Base-by-base conservation (phyloP, 1,284 basidiomycete species). In the Exobasidium cylindrosporum region DNA sequence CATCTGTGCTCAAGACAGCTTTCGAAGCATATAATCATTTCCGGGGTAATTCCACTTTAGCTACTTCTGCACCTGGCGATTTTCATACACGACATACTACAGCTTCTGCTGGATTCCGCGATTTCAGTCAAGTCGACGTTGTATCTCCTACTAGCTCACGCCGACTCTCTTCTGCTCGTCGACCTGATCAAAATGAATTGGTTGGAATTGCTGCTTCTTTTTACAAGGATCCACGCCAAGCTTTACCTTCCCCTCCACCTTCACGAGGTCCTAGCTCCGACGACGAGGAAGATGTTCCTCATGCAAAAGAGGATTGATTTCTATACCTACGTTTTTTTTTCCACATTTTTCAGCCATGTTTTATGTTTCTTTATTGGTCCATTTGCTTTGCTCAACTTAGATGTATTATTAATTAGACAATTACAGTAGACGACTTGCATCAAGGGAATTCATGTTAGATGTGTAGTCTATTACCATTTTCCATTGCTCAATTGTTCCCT, bases 211-310 rank as follows among this genome's bases (percentile, higher is more conserved):
- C 47, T 13, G 26, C 26, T 13, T 24, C 26, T 21, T 50, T 50
- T 26, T 50, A 21, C 21, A 21, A 50, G 14, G 47, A 50, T 28
- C 47, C 47, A 24, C n/a, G 47, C 17, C 47, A 28, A 24, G 4
- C 47, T 7, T 14, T 50, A 21, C 47, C 47, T 5, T 50, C 47
- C n/a, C 47, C 47, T 3, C 47, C 47, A 5, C 47, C 47, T 28
- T 50, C 47, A 24, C 47, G 47, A 24, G 47, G 47, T 14, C 47
- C 47, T 4, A 50, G 47, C 26, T 50, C 47, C 13, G 47, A 50
- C 26, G 35, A 40, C 7, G 35, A 17, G 10, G 47, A 50, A 21
- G 26, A 50, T 14, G 3, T 24, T 40, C 17, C 35, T 40, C 35
- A 40, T 17, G 17, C 17, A 7, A 40, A 40, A 17, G 35, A 40